Base-by-base conservation (phyloP, 371 early-diverging fungal species). In the Lichtheimia hyalospora region DNA sequence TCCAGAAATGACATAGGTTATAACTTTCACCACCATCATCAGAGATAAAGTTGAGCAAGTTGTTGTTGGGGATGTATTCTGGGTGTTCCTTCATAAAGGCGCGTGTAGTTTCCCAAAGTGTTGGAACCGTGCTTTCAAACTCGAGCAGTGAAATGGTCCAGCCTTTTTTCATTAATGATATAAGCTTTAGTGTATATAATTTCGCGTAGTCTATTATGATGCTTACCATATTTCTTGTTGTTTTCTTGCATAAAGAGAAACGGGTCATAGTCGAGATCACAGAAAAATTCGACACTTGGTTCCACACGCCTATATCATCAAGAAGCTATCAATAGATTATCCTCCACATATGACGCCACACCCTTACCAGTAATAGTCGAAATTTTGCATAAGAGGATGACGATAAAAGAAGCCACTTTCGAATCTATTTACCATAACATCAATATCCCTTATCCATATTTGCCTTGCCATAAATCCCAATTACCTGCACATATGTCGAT, bases 1-100 rank as follows among this genome's bases (percentile, higher is more conserved):
- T 91, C 97, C 98, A 96, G 65, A 96, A 98, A 64, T 97, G 97
- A 67, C 96, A 95, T n/a, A 86, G 68, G 49, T 88, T 90, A 65
- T 89, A 90, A 28, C 50, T 62, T 2, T 57, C 52, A 14, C 78
- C 78, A 8, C 58, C 55, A 27, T 72, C 54, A 39, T 74, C 63
- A 18, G 73, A 70, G 2, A 77, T 52, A 54, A 77, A 72, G 20
- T 73, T 60, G 12, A 77, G 56, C 21, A 77, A 40, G 52, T 70
- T 64, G 51, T 74, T 60, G 5, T 56, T 60, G 14, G 74, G 71
- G 10, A 75, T 70, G 28, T 63, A 39, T 4, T 74, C 57, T 16
- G 86, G 79, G 59, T 89, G 65, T 24, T 75, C 65, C 60, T 76
- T 68, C 69, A 82, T 82, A 56, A 84, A 90, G 13, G 76, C 61